These are phyloP conservation scores for Amanita muscaria DNA, from an alignment of 768 basidiomycete species.

Conservation along the genomic window DNA sequence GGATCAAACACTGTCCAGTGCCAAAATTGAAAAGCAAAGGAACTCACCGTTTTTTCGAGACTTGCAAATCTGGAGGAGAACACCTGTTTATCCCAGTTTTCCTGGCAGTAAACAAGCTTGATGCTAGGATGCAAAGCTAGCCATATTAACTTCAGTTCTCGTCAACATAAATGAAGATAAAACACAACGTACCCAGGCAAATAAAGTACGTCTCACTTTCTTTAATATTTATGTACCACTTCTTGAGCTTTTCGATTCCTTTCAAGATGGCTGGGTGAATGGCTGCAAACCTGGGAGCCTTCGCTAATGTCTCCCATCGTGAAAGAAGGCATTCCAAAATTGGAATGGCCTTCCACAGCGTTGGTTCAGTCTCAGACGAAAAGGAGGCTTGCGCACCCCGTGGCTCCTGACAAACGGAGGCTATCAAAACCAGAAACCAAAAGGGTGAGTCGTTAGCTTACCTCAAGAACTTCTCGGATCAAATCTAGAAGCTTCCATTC, in stretches of 20 bases:
- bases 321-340: conserved; percentile 16
- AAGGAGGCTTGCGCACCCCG: conserved; percentile 16
- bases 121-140: conserved; percentile 17
- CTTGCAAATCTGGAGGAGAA: conserved; percentile 7
- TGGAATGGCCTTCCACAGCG: conserved; percentile 19
- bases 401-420: conserved; percentile 18
- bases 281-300: conserved; percentile 10
- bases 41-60: conserved; percentile 15
- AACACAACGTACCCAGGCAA: conserved; percentile 15
- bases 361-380: conserved; percentile 17
- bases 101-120: conserved; percentile 14
- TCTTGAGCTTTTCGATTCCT: conserved; percentile 18
- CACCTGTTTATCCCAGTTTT: conserved; percentile 12
- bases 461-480: conserved; percentile 18
- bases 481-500: conserved; percentile 19
- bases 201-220: conserved; percentile 19
- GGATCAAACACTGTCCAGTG: too few species aligned
- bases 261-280: conserved; percentile 14
- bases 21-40: background rate
- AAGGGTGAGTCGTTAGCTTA: conserved; percentile 7
- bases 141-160: background rate
- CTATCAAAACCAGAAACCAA: conserved; percentile 1
- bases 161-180: conserved; percentile 2
- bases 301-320: conserved; percentile 15
- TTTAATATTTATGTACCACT: conserved; percentile 19